Conservation (phyloP, 75 land plant genomes). For the Chamaecyparis obtusa region DNA sequence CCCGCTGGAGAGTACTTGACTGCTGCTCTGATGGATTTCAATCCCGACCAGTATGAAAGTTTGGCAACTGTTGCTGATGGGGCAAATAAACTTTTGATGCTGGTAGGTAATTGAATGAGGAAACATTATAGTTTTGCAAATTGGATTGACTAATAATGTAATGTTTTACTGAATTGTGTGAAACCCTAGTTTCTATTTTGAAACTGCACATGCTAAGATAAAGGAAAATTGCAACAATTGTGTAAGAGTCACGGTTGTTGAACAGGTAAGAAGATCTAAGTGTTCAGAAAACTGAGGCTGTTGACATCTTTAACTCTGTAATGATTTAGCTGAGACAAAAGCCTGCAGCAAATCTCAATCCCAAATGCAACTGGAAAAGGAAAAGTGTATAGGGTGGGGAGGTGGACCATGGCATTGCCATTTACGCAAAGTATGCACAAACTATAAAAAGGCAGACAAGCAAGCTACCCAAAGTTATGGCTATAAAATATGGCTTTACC, state of each 20-base stretch:
- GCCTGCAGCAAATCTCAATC: neutral
- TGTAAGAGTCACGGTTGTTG: neutral
- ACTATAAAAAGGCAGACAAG: neutral
- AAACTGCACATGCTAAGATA: neutral
- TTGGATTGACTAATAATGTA: neutral
- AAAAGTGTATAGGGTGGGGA: neutral
- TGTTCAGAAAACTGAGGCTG: neutral
- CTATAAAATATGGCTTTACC: neutral
- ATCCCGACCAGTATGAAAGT: conserved; percentile 91
- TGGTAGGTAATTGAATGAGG: conserved; percentile 48
- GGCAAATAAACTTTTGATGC: conserved; percentile 97
- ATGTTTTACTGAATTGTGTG: neutral
- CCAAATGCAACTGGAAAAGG: neutral
- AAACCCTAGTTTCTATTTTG: conserved; percentile 1
- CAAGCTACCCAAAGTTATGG: neutral
- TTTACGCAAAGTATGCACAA: neutral
- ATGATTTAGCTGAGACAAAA: neutral
- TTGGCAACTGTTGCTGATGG: conserved; percentile 93
- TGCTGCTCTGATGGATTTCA: conserved; percentile 86
- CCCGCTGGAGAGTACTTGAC: conserved; percentile 99
- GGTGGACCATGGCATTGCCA: neutral
- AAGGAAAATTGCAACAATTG: neutral
- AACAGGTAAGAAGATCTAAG: neutral
- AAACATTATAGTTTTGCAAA: neutral
- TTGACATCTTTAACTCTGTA: neutral